phyloP scores from a whole-genome alignment of 331 rosid species.

The Quercus lobata region DNA sequence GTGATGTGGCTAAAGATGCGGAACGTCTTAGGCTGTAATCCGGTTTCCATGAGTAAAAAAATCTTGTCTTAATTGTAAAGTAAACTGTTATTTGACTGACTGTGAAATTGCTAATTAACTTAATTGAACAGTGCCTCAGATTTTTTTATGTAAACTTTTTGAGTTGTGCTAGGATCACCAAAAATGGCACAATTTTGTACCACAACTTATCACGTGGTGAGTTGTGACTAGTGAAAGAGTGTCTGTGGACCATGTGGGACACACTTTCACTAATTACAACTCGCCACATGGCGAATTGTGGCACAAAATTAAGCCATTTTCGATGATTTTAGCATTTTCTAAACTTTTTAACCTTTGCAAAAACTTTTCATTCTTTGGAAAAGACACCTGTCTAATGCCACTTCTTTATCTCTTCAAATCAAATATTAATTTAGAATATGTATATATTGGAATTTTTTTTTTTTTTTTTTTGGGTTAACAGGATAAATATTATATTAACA shows the following conservation, averaged over 20 bases:
- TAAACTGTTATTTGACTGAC: neutral
- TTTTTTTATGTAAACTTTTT: neutral
- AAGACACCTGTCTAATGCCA: neutral
- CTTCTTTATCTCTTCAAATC: neutral
- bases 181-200: too few species aligned
- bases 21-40: neutral
- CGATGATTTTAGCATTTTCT: fast-evolving
- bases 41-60: neutral
- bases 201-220: too few species aligned
- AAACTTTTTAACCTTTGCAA: too few species aligned
- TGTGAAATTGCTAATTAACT: neutral
- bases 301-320: too few species aligned
- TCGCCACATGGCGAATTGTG: too few species aligned
- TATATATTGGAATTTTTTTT: too few species aligned
- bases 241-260: too few species aligned
- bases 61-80: neutral
- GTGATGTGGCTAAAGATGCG: neutral
- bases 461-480: too few species aligned
- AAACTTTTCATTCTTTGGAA: neutral
- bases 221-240: too few species aligned
- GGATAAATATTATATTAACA: too few species aligned
- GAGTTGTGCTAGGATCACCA: too few species aligned
- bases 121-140: neutral
- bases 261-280: too few species aligned
- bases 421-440: neutral